Evolutionary conservation across 495 filamentous ascomycete genomes (phyloP), one percentile per base, ranked within the genome.

Genomic region (Daldinia decipiens): DNA sequence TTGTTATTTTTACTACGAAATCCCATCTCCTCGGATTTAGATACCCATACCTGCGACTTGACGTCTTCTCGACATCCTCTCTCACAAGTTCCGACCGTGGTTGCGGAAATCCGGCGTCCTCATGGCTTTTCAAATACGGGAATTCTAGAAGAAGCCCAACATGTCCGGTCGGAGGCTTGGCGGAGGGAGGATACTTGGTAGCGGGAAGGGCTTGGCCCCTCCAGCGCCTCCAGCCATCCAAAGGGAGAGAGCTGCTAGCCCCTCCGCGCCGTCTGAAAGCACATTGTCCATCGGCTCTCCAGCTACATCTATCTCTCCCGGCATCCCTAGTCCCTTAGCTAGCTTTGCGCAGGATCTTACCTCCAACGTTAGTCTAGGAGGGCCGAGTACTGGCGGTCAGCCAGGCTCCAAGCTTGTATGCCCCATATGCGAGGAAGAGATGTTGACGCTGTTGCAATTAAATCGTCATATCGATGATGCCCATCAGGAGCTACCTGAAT

Each of bases 361-460:
- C 11, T 82, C 82, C 65, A 83, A 83, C 71, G 75, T 85, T 69
- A 85, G 77, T 62, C 70, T 83, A 34, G 83, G 81, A 47, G 80
- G 82, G 0, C 76, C 83, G 0, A 82, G 83, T 56, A 79, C 77
- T 52, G 76, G 77, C 40, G 72, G 73, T 29, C 71, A 79, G n/a
- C 55, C 76, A 11, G 77, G 75, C 63, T 78, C 79, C 68, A 85
- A 87, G 81, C 86, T 99, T 51, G 87, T 92, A 27, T 99, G 95
- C 78, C 95, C 95, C 47, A 98, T 99, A 65, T 99, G 95, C 80
- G 92, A 90, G 73, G 95, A 98, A 79, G 93, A 97, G 79, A 99
- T 99, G 95, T 83, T 98, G 72, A 99, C 95, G 17, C 81, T 98
- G 6, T 80, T 99, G 13, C 95, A 99, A 77, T 81, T 99, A 21